Conservation (phyloP, 1,139 yeast species). For the Debaryomyces udenii region DNA sequence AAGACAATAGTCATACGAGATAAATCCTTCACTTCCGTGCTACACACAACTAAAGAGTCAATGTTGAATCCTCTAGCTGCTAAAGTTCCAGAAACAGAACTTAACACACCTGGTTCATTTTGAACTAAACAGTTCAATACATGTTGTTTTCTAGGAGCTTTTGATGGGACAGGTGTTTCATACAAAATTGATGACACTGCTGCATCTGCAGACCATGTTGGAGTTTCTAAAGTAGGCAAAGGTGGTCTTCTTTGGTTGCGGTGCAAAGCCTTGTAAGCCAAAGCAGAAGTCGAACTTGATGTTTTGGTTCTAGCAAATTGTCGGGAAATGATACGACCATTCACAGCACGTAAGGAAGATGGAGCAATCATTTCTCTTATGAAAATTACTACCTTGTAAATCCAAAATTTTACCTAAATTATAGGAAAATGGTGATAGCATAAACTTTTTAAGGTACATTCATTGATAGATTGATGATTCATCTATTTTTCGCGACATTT, state of each 20-base stretch:
- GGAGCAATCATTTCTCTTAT: slow-evolving; percentile 5
- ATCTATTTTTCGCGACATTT: slow-evolving; percentile 5
- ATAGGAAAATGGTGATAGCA: too few relatives aligned
- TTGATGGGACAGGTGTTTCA: slow-evolving; percentile 84
- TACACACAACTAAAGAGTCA: slow-evolving; percentile 94
- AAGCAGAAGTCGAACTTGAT: slow-evolving; percentile 82
- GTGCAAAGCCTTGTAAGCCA: slow-evolving; percentile 91
- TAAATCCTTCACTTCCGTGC: slow-evolving; percentile 92
- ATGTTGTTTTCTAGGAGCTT: slow-evolving; percentile 74
- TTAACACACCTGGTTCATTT: slow-evolving; percentile 97
- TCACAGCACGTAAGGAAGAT: slow-evolving; percentile 8
- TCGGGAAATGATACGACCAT: slow-evolving; percentile 10
- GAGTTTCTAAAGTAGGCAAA: slow-evolving; percentile 92
- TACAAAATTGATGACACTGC: slow-evolving; percentile 94
- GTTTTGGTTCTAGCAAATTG: slow-evolving; percentile 27
- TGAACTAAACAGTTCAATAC: slow-evolving; percentile 96
- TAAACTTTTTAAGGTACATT: not conserved
- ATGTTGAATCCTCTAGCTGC: slow-evolving; percentile 99
- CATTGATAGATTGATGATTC: slow-evolving; percentile 7
- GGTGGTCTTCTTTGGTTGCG: slow-evolving; percentile 87
- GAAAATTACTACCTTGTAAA: not conserved
- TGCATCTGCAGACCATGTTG: slow-evolving; percentile 92
- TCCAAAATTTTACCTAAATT: too few relatives aligned
- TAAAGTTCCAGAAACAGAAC: slow-evolving; percentile 89
- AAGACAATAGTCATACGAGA: slow-evolving; percentile 96